phyloP scores from a whole-genome alignment of 2,329 filamentous ascomycete genomes.

The Emmonsiellopsis sp. region DNA sequence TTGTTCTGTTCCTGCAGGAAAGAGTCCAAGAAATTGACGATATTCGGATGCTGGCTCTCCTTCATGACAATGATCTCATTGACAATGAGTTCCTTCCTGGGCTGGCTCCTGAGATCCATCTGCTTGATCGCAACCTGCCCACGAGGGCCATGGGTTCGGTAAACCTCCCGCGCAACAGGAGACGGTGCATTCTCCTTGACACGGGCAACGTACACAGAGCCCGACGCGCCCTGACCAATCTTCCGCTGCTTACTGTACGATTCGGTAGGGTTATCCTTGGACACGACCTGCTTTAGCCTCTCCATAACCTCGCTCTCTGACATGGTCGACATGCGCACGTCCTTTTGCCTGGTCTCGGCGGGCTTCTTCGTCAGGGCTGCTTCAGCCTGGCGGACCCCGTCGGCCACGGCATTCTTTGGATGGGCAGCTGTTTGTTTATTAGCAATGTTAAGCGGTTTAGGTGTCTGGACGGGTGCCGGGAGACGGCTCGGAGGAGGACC shows the following conservation, averaged over 20 bases:
- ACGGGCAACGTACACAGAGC: constrained; percentile 94
- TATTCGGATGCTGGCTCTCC: constrained; percentile 94
- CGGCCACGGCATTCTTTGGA: constrained; percentile 39
- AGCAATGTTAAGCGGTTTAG: constrained; percentile 72
- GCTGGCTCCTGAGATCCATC: constrained; percentile 97
- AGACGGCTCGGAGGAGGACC: constrained; percentile 49
- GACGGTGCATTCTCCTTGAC: constrained; percentile 84
- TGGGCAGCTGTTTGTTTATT: constrained; percentile 48
- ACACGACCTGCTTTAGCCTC: constrained; percentile 86
- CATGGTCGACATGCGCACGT: constrained; percentile 98
- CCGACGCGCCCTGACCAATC: constrained; percentile 96
- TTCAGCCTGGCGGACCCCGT: constrained; percentile 81
- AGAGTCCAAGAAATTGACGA: constrained; percentile 96
- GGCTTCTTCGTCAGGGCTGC: constrained; percentile 76
- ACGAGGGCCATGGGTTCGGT: constrained; percentile 68
- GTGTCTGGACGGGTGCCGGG: constrained; percentile 47
- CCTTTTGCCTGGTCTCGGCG: constrained; percentile 67
- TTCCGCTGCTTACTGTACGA: constrained; percentile 99
- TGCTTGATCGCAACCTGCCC: constrained; percentile 98
- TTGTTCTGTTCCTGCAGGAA: constrained; percentile 91
- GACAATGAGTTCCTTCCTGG: constrained; percentile 94
- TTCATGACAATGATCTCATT: constrained; percentile 99
- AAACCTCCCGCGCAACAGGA: constrained; percentile 65
- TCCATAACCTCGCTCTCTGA: constrained; percentile 95
- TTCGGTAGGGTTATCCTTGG: constrained; percentile 85